Evolutionary conservation across 306 rosid genomes (phyloP), one percentile per base, ranked within the genome.

Genomic region (Malus sieversii): DNA sequence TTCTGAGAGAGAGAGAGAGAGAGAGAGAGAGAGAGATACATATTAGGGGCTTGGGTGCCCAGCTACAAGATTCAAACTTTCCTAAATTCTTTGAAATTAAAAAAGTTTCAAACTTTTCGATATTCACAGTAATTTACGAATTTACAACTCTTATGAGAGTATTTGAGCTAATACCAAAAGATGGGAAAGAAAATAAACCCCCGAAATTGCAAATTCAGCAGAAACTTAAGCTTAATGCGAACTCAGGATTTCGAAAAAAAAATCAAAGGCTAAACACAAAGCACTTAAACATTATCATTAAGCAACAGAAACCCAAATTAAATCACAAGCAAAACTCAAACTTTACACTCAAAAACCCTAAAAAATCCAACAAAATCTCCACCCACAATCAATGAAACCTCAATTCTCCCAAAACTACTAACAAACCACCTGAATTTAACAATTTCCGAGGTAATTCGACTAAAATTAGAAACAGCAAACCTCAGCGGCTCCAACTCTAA

Each of bases 341-440:
- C 74, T 20, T 22, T 15, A 51, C 65, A 75, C 64, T 3, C 1
- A 30, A 51, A 72, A 72, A 72, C 62, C 82, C 82, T 57, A 32
- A 66, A 30, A 79, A 67, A 22, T 10, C 25, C 55, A 51, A 7
- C n/a, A 62, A 79, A 63, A 78, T 71, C 72, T 63, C 53, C 10
- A 70, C 75, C 81, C 4, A 35, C 70, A 44, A 57, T 8, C 82
- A 75, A 32, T 16, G 33, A 10, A 40, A 59, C 70, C 70, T 35
- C 65, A 74, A 79, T 79, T 73, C 32, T 25, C 57, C 70, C 32
- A 52, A 25, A 23, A 22, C 7, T 11, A 44, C 55, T 1, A 38
- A 11, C 6, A 46, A 79, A 74, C 32, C 65, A 35, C 66, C 45
- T 42, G 8, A 67, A 79, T 79, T 79, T 74, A 22, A 73, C 27